Evolutionary conservation across 768 basidiomycete genomes (phyloP), one percentile per base, ranked within the genome.

Genomic region (Pulveroboletus sp.): DNA sequence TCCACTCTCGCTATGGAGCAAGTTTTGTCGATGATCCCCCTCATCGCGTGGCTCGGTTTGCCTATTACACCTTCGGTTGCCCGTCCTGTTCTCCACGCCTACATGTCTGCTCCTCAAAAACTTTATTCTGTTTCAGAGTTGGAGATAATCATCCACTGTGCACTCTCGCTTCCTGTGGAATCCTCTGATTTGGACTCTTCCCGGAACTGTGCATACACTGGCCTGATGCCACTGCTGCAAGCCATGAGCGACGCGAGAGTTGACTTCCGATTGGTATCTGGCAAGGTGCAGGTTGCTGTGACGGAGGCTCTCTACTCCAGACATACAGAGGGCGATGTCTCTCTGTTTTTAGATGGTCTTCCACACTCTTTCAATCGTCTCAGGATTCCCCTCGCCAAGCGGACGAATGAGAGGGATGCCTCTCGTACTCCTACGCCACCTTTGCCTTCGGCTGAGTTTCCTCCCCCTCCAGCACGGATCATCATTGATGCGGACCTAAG

Each of bases 61-160:
- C 58, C 67, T 35, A 65, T 71, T 0, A 55, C 66, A 5, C 58
- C 65, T 0, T 63, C 63, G 35, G 68, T 76, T 15, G 71, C 72
- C 2, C 62, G 67, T 7, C 65, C 69, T 46, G 68, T 75, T 52
- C 62, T 84, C 28, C 68, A 78, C 32, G 61, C 76, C 11, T 83
- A 81, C 58, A 66, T 66, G 47, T 54, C 68, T n/a, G 62, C 73
- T 63, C 69, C 56, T 43, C 52, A 38, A 27, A 64, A 69, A 5
- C 69, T 83, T 8, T 8, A 18, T 39, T 53, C 58, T 1, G 3
- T 56, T 0, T 54, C 64, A 7, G 80, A 82, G 35, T 78, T 80
- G 71, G 74, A 75, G 37, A 44, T 51, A 2, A 60, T 74, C 7
- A 55, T 86, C 15, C 55, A 76, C 1, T 72, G 71, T 27, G 73